These are phyloP conservation scores for Fusarium sterilihyphosum DNA, from an alignment of 2,329 filamentous ascomycete genomes.

Conservation along the genomic window DNA sequence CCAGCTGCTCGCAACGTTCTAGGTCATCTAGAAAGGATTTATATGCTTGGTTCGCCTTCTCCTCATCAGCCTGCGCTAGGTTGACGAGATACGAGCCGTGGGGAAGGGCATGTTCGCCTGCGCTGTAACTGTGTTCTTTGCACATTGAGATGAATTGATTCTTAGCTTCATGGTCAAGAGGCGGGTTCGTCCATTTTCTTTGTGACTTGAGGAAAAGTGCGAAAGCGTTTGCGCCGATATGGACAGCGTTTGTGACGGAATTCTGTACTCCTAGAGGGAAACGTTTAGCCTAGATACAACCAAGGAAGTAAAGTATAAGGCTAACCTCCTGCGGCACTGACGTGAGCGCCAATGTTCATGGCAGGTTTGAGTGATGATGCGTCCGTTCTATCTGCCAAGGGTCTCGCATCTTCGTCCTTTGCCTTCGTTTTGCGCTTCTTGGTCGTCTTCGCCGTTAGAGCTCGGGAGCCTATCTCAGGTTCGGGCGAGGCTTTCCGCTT, in stretches of 20 bases:
- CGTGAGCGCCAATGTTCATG: slow-evolving; percentile 92
- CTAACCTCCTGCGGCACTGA: slow-evolving; percentile 86
- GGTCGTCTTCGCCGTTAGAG: slow-evolving; percentile 36
- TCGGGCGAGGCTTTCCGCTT: slow-evolving; percentile 48
- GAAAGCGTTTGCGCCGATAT: slow-evolving; percentile 92
- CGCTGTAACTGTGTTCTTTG: slow-evolving; percentile 75
- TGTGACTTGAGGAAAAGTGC: slow-evolving; percentile 97
- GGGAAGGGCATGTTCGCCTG: slow-evolving; percentile 79
- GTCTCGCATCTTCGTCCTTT: slow-evolving; percentile 60
- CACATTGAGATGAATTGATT: slow-evolving; percentile 77
- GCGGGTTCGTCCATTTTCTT: slow-evolving; percentile 90
- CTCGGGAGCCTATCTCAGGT: slow-evolving; percentile 31
- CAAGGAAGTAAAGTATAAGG: neutral
- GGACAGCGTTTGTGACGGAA: slow-evolving; percentile 77
- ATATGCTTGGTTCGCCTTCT: slow-evolving; percentile 88
- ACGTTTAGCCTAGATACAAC: slow-evolving; percentile 10
- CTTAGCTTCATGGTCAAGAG: slow-evolving; percentile 73
- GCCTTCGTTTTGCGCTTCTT: slow-evolving; percentile 58
- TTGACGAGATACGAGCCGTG: slow-evolving; percentile 98
- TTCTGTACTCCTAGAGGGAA: slow-evolving; percentile 80
- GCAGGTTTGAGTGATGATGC: slow-evolving; percentile 69
- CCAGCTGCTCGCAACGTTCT: slow-evolving; percentile 82
- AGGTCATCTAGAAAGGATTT: slow-evolving; percentile 88
- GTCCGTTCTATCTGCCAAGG: slow-evolving; percentile 75
- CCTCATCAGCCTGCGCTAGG: slow-evolving; percentile 82